Evolutionary conservation across 257 asterid species (phyloP).

Genomic region (Cinchona pubescens): DNA sequence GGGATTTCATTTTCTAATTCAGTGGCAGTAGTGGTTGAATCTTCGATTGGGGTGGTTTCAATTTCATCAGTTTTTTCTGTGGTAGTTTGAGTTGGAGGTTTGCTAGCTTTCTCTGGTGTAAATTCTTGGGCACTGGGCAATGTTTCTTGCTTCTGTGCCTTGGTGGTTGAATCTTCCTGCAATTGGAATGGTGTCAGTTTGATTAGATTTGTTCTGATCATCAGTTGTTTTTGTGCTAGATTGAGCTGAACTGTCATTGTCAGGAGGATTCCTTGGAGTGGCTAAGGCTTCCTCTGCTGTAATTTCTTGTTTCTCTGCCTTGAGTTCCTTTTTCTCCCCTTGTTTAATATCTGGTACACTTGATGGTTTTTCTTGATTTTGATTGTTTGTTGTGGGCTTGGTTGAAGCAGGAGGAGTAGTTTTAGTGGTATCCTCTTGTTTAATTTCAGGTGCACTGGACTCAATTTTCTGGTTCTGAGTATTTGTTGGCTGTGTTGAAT

Average conservation of each 20-base stretch:
- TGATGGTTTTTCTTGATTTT: not conserved
- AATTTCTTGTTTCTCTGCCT: too few species aligned
- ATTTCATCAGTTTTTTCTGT: too few species aligned
- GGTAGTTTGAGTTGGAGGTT: too few species aligned
- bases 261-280: not conserved
- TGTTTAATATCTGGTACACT: too few species aligned
- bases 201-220: too few species aligned
- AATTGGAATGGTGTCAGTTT: too few species aligned
- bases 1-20: constrained; percentile 5
- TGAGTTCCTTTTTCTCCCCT: too few species aligned
- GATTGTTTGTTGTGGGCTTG: not conserved
- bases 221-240: too few species aligned
- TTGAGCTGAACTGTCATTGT: not conserved
- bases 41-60: too few species aligned
- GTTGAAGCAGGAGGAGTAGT: too few species aligned
- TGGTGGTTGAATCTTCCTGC: too few species aligned
- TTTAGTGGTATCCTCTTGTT: not conserved
- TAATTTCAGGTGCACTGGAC: not conserved
- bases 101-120: constrained; percentile 4
- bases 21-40: too few species aligned
- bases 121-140: not conserved
- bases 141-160: not conserved
- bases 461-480: not conserved
- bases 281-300: not conserved
- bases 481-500: not conserved